Base-by-base conservation (phyloP, 2,329 filamentous ascomycete species). In the Microcyclospora pomicola region DNA sequence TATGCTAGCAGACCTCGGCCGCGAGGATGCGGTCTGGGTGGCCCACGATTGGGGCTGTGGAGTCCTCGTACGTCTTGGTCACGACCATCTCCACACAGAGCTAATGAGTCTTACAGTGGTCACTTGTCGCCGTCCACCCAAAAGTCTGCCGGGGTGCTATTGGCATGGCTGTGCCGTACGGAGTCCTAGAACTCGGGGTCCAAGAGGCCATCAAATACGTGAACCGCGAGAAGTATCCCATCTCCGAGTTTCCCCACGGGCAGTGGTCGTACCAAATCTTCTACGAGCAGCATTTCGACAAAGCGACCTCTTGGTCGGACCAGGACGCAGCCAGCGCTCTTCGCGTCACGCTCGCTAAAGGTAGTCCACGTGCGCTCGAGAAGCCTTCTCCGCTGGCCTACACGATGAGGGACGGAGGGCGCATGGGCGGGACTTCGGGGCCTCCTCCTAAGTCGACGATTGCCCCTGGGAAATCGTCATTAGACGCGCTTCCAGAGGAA, bases 141-240 rank as follows among this genome's bases (percentile, higher is more conserved):
- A 52, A 60, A 15, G 42, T 51, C 5, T 58, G 53, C 37, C 45
- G 53, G 6, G 59, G 45, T 6, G 45, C 52, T 7, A 51, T 43
- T 1, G 42, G 47, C 24, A 41, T 60, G 27, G 44, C 52, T 27
- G 60, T 69, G 0, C 66, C 67, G 0, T 67, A 66, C 39, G 51
- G 51, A 2, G 51, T 52, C 1, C 29, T 68, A 15, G 66, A 67
- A 41, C 43, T 58, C 5, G 67, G 66, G 2, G 47, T 66, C 15
- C 51, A 61, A 0, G 46, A 52, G 7, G 37, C 61, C 9, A 35
- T 64, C 10, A 50, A 55, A 2, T 39, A 54, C 2, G 49, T 65
- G 6, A 60, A 69, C 45, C 60, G 66, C 9, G 58, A 64, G 1
- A 36, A 67, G 9, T 70, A 70, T 43, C 67, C 67, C 0, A 55